These are phyloP conservation scores for Ceratocystis cacaofunesta DNA, from an alignment of 2,329 filamentous ascomycete genomes.

Conservation along the genomic window DNA sequence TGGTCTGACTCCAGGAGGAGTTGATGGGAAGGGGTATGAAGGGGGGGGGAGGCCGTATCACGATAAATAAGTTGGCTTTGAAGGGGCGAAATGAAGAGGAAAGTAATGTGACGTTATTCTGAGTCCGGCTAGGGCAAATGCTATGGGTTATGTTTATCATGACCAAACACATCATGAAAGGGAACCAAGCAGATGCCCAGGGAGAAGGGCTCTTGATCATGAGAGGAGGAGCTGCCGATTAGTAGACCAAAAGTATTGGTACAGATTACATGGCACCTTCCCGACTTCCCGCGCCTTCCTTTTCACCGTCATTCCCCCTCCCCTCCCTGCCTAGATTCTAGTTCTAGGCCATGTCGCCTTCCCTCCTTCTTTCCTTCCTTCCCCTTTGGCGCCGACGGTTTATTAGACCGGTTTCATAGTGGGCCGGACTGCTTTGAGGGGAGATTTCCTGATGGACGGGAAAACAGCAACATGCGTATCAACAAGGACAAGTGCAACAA, in stretches of 20 bases:
- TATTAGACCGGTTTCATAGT: conserved; percentile 4
- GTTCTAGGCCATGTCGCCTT: not conserved
- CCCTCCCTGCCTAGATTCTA: not conserved
- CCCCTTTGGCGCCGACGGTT: not conserved
- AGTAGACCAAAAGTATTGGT: not conserved
- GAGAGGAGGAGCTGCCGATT: not conserved
- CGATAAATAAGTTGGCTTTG: not conserved
- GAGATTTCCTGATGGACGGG: not conserved
- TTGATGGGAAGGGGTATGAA: not conserved
- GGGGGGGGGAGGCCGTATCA: not conserved
- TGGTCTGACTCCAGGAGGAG: not conserved
- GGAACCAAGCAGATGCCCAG: not conserved
- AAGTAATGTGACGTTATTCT: not conserved
- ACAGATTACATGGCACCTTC: not conserved
- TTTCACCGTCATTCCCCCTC: not conserved
- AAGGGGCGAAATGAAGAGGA: not conserved
- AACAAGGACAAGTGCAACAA: too few relatives aligned
- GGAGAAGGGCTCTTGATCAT: not conserved
- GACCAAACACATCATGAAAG: not conserved
- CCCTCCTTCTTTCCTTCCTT: not conserved
- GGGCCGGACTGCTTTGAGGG: not conserved
- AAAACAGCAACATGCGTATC: not conserved
- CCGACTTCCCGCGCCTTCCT: not conserved
- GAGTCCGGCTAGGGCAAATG: not conserved
- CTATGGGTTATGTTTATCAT: not conserved